phyloP scores from a whole-genome alignment of 805 yeast genomes.

The Metschnikowia sp. region DNA sequence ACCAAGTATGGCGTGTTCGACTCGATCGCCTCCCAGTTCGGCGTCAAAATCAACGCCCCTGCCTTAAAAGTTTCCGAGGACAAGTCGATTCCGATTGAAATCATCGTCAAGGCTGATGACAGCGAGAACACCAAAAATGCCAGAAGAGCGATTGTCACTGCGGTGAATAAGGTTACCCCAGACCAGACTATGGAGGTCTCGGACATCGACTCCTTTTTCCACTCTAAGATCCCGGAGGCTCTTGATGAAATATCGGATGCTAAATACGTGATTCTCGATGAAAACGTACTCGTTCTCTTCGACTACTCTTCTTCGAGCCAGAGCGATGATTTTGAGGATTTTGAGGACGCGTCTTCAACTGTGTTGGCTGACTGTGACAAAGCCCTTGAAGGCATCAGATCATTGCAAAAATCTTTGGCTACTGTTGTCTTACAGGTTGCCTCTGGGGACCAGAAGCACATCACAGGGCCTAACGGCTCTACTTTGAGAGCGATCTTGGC shows the following conservation, averaged over 20 bases:
- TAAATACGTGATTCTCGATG: constrained; percentile 54
- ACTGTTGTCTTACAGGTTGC: constrained; percentile 51
- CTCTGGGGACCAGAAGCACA: constrained; percentile 51
- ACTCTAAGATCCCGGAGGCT: constrained; percentile 41
- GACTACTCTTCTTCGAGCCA: constrained; percentile 42
- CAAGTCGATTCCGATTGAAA: constrained; percentile 53
- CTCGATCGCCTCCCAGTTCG: constrained; percentile 35
- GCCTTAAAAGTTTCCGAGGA: constrained; percentile 37
- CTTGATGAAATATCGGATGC: constrained; percentile 44
- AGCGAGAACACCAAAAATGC: constrained; percentile 54
- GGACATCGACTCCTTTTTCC: constrained; percentile 67
- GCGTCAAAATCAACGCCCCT: constrained; percentile 40
- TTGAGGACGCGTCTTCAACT: constrained; percentile 58
- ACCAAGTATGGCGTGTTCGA: constrained; percentile 47
- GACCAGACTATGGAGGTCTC: constrained; percentile 51
- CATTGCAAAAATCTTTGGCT: constrained; percentile 51
- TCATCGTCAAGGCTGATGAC: constrained; percentile 48
- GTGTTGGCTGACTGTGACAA: constrained; percentile 52
- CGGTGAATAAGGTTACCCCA: constrained; percentile 74
- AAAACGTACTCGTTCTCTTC: constrained; percentile 53
- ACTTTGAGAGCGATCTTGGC: constrained; percentile 48
- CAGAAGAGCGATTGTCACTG: constrained; percentile 66
- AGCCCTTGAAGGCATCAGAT: constrained; percentile 56
- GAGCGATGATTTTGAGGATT: constrained; percentile 52
- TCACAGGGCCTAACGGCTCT: constrained; percentile 59